Evolutionary conservation across 2,329 filamentous ascomycete genomes (phyloP).

Genomic region (Fusarium miscanthi): DNA sequence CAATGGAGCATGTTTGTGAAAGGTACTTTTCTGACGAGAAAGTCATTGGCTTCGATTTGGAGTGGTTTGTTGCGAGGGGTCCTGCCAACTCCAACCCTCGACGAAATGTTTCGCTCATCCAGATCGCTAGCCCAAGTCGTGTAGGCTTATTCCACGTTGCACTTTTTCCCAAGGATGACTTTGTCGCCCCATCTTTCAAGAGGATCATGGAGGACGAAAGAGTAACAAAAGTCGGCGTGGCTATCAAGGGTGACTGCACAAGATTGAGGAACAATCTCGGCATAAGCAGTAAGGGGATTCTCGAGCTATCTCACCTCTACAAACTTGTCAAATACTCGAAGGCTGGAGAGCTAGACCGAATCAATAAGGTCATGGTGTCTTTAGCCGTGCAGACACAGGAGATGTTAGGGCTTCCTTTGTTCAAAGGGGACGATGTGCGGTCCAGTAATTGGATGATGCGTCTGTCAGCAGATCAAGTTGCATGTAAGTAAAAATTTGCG

Average conservation of each 20-base stretch:
- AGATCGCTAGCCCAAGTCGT: constrained; percentile 80
- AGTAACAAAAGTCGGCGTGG: constrained; percentile 81
- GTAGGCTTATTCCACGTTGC: constrained; percentile 87
- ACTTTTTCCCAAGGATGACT: constrained; percentile 64
- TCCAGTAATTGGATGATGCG: constrained; percentile 77
- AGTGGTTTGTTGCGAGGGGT: constrained; percentile 74
- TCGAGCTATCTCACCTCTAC: constrained; percentile 87
- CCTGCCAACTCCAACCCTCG: constrained; percentile 61
- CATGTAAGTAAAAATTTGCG: constrained; percentile 64
- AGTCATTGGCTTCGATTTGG: constrained; percentile 88
- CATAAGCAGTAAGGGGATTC: constrained; percentile 72
- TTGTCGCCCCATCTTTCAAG: constrained; percentile 78
- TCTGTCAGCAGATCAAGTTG: constrained; percentile 72
- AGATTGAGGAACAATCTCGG: constrained; percentile 74
- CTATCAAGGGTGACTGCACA: constrained; percentile 76
- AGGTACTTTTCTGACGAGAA: constrained; percentile 75
- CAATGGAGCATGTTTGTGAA: constrained; percentile 73
- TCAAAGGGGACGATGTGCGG: constrained; percentile 77
- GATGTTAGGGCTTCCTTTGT: constrained; percentile 77
- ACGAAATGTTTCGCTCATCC: constrained; percentile 82
- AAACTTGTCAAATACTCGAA: constrained; percentile 77
- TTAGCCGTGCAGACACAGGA: constrained; percentile 78
- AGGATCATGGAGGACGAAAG: constrained; percentile 76
- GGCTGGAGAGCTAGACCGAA: constrained; percentile 59
- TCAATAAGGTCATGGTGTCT: constrained; percentile 74